Evolutionary conservation across 129 eudicot genomes (phyloP).

Genomic region (Centrapalus pauciflorus): DNA sequence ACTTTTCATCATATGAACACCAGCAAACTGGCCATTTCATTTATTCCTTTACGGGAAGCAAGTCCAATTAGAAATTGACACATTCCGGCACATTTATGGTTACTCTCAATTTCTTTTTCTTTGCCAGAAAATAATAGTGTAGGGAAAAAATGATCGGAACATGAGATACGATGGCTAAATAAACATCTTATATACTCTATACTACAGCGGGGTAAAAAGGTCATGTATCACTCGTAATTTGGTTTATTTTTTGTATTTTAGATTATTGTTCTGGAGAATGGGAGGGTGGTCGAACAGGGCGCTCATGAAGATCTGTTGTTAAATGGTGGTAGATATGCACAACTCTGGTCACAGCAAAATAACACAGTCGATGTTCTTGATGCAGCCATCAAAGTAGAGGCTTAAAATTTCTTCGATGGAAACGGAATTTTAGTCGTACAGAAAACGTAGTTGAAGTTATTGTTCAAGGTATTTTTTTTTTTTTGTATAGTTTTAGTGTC

Average conservation of each 20-base stretch:
- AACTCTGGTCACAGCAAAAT: slow-evolving; percentile 97
- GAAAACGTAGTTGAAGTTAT: too few species aligned
- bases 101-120: neutral
- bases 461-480: neutral
- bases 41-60: neutral
- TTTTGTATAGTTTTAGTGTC: neutral
- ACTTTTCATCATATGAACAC: neutral
- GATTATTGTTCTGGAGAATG: slow-evolving; percentile 94
- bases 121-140: neutral
- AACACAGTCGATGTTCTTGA: slow-evolving; percentile 71
- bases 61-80: neutral
- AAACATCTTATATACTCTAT: too few species aligned
- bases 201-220: too few species aligned
- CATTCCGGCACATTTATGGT: neutral
- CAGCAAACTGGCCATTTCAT: neutral
- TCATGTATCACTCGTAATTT: too few species aligned
- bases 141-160: neutral
- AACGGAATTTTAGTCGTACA: neutral
- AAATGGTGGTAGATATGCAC: slow-evolving; percentile 82
- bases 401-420: neutral
- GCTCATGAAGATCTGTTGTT: slow-evolving; percentile 72
- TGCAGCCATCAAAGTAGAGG: slow-evolving; percentile 48
- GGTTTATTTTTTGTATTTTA: slow-evolving; percentile 27
- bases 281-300: slow-evolving; percentile 95
- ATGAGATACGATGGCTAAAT: neutral